Conservation (phyloP, 2,329 filamentous ascomycete genomes). For the Talaromyces sp. region DNA sequence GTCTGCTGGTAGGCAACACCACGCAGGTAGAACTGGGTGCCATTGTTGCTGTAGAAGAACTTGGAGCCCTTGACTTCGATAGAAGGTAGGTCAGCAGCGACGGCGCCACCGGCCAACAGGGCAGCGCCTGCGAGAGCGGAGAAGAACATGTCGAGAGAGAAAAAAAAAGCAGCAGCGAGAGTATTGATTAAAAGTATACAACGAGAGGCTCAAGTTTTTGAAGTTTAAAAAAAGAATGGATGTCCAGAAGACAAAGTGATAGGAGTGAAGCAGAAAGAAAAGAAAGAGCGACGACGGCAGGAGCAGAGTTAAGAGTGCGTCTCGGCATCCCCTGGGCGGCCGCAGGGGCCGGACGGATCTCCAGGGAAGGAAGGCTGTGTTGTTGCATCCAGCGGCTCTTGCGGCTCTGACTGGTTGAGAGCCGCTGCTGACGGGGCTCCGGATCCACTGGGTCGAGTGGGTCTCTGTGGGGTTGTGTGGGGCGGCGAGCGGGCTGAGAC, state of each 20-base stretch:
- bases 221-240: background rate
- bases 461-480: background rate
- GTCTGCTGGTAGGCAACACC: conserved; percentile 86
- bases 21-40: conserved; percentile 78
- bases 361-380: background rate
- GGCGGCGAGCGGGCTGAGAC: background rate
- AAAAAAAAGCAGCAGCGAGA: background rate
- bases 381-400: background rate
- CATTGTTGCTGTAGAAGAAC: conserved; percentile 83
- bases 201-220: background rate
- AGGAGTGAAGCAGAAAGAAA: background rate
- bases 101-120: background rate
- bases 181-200: background rate
- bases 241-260: background rate
- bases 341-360: background rate
- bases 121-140: conserved; percentile 45
- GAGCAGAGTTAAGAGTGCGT: background rate
- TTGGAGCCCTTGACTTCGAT: conserved; percentile 51
- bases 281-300: background rate
- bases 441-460: background rate
- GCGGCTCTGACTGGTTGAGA: background rate
- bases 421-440: background rate
- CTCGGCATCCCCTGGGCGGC: background rate
- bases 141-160: conserved; percentile 21
- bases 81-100: background rate